Conservation (phyloP, 2,329 filamentous ascomycete genomes). For the Hymenoscyphus fraxineus region DNA sequence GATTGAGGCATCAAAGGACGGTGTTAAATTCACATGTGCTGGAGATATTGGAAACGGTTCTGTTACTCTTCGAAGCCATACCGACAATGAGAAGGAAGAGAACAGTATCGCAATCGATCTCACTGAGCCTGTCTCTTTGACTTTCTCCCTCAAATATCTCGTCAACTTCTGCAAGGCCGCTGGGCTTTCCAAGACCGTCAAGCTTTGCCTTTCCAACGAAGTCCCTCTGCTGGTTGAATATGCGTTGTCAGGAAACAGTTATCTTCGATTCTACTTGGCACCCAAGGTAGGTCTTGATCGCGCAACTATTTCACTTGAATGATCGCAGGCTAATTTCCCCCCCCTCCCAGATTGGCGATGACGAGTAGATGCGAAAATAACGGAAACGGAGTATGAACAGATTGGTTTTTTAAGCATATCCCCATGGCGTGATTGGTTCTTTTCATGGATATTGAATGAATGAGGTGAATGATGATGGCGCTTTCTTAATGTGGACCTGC, state of each 20-base stretch:
- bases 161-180: slow-evolving; percentile 99
- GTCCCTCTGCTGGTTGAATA: slow-evolving; percentile 97
- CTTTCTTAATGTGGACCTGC: slow-evolving; percentile 8
- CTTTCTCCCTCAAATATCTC: slow-evolving; percentile 98
- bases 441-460: slow-evolving; percentile 30
- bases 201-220: slow-evolving; percentile 91
- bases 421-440: slow-evolving; percentile 32
- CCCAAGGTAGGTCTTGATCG: slow-evolving; percentile 67
- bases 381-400: slow-evolving; percentile 26
- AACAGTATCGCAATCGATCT: slow-evolving; percentile 86
- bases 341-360: slow-evolving; percentile 60
- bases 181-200: slow-evolving; percentile 75
- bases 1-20: slow-evolving; percentile 95
- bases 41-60: slow-evolving; percentile 96
- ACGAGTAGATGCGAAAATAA: slow-evolving; percentile 45
- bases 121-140: slow-evolving; percentile 86
- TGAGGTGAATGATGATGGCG: slow-evolving; percentile 8
- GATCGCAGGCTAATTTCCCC: slow-evolving; percentile 19
- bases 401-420: slow-evolving; percentile 30
- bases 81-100: slow-evolving; percentile 82
- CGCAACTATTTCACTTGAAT: background rate
- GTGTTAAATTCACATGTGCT: slow-evolving; percentile 88
- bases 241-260: slow-evolving; percentile 72
- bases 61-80: slow-evolving; percentile 85
- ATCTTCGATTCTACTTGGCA: slow-evolving; percentile 94